Evolutionary conservation across 768 basidiomycete species (phyloP), one percentile per base, ranked within the genome.

Genomic region (Xanthoconium stramineum): DNA sequence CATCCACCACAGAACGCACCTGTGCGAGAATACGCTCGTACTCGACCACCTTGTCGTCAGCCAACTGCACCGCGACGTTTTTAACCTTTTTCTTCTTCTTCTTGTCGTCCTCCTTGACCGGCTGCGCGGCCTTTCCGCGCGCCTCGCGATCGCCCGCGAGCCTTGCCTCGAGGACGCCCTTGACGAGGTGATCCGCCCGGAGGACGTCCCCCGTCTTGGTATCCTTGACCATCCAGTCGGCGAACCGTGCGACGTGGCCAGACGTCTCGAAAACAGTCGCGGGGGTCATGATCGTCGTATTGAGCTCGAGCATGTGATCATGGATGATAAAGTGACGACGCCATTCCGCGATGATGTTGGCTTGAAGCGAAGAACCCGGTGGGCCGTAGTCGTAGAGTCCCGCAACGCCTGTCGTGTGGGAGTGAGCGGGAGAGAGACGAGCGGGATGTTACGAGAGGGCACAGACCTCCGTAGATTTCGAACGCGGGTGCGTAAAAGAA

Each of bases 151-250:
- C 89, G 46, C 92, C 91, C 52, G 86, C 93, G 50, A 98, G 76
- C 20, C 96, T 78, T 6, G 92, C 91, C 74, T 96, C 89, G 45
- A 98, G 79, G 44, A 98, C 95, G 63, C 78, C 87, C 71, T 94
- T 94, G 59, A 98, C 94, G 17, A 98, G 83, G 73, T 98, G 97
- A 72, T 98, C 95, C 28, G 96, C 96, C 44, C 96, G 88, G 64
- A 97, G 85, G 47, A 98, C 95, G 65, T 98, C 94, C 44, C 94
- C 94, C n/a, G 90, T 95, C 77, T 91, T 86, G 28, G 78, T 77
- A 64, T 98, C 96, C 76, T 96, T 97, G 67, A 93, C 91, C 96
- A 98, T 98, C 96, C 95, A 99, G 69, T 99, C 97, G 6, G 96
- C 92, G 69, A 98, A 99, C 61, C 95, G 85, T 42, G 94, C 95